Conservation (phyloP, 257 asterid genomes). For the Solanum boliviense region DNA sequence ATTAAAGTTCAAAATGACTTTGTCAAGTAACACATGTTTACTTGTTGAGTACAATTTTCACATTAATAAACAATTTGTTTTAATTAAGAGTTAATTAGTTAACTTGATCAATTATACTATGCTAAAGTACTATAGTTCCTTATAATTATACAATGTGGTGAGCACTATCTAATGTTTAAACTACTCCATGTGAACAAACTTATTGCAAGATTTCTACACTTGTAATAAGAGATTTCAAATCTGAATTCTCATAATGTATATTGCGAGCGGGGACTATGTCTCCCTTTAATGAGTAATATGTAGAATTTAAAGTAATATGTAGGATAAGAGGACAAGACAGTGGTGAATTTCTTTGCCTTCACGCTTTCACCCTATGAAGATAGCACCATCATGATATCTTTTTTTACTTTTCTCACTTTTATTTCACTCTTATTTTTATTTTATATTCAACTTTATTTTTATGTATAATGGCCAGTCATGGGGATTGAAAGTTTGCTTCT, state of each 20-base stretch:
- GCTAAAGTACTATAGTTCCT: background rate
- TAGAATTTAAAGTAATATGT: too few species aligned
- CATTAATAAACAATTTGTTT: background rate
- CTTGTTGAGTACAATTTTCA: background rate
- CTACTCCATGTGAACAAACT: background rate
- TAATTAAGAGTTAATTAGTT: background rate
- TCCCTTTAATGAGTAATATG: background rate
- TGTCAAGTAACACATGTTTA: background rate
- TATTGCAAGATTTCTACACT: too few species aligned
- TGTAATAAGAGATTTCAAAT: background rate
- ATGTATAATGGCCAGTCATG: too few species aligned
- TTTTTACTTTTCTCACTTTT: background rate
- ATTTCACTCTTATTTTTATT: too few species aligned
- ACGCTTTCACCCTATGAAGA: background rate
- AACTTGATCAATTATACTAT: background rate
- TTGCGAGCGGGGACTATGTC: rapidly evolving
- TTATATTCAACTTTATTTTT: too few species aligned
- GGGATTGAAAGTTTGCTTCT: too few species aligned
- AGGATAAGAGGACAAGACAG: background rate
- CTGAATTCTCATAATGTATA: rapidly evolving
- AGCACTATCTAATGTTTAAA: background rate
- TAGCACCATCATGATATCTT: background rate
- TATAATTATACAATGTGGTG: background rate
- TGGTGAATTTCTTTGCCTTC: background rate
- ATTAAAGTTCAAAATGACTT: background rate